Percentiles rank a stretch among this genome's conserved stretches.
These are phyloP conservation scores for Micromonas pusilla DNA, from an alignment of 139 green algal genomes.

Conservation along the genomic window DNA sequence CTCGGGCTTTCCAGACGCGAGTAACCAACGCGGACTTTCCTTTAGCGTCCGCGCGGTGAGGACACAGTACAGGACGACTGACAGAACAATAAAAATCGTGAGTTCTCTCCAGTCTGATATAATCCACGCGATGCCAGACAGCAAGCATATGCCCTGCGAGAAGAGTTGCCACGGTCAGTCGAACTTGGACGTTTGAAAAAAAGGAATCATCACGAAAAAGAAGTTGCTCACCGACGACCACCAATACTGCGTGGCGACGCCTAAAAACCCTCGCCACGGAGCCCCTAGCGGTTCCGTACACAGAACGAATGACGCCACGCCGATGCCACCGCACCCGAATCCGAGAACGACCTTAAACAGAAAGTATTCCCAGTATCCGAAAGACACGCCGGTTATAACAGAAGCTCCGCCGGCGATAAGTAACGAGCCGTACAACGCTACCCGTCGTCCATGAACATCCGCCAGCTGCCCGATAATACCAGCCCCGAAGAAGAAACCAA, in stretches of 20 bases:
- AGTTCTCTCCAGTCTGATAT: conserved; percentile 4
- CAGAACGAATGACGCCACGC: conserved; percentile 10
- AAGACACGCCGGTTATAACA: background rate
- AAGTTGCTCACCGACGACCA: too few relatives aligned
- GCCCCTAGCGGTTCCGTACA: background rate
- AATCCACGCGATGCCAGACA: background rate
- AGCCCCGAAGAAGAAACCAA: conserved; percentile 26
- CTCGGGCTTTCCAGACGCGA: background rate
- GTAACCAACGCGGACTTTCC: conserved; percentile 14
- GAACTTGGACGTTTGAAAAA: too few relatives aligned
- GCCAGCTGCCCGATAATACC: conserved; percentile 18
- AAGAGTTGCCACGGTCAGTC: too few relatives aligned
- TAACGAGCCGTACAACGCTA: background rate
- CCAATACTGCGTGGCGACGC: conserved; percentile 17
- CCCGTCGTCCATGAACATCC: background rate
- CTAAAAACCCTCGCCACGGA: background rate
- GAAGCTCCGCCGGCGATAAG: background rate
- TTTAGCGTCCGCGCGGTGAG: background rate
- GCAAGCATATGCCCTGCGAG: conserved; percentile 15
- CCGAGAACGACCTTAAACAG: background rate
- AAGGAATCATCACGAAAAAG: too few relatives aligned
- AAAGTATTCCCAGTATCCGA: conserved; percentile 9
- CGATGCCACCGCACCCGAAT: conserved; percentile 10
- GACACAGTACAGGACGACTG: background rate
- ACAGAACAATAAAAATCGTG: background rate